Conservation (phyloP, 139 green algal species). For the Picochlorum sp. region DNA sequence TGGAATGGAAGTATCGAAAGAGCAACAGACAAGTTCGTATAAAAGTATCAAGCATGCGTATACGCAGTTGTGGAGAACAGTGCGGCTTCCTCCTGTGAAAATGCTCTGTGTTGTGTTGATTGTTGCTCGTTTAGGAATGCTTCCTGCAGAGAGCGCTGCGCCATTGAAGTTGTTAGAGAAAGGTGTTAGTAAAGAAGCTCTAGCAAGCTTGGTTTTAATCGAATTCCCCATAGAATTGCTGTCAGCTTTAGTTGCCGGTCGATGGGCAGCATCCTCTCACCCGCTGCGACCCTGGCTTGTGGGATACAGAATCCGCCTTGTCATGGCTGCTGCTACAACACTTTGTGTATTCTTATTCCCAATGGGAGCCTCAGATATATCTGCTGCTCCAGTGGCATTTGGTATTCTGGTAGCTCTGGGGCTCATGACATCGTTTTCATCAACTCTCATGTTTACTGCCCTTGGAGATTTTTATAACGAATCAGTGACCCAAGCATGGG, state of each 20-base stretch:
- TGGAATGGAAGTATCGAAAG: not conserved
- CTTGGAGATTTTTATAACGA: conserved; percentile 76
- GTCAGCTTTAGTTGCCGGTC: conserved; percentile 70
- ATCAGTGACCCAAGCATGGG: conserved; percentile 61
- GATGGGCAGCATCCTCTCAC: conserved; percentile 38
- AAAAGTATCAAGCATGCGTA: conserved; percentile 30
- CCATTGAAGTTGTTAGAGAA: conserved; percentile 86
- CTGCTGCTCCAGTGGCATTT: conserved; percentile 38
- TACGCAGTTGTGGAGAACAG: conserved; percentile 42
- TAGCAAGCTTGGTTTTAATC: conserved; percentile 64
- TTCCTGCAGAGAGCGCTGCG: conserved; percentile 58
- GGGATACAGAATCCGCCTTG: conserved; percentile 52
- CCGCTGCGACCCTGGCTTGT: conserved; percentile 62
- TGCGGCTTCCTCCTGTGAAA: conserved; percentile 58
- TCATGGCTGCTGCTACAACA: conserved; percentile 34
- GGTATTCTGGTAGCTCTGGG: conserved; percentile 35
- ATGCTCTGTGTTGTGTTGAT: conserved; percentile 63
- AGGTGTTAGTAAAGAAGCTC: conserved; percentile 71
- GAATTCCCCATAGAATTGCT: conserved; percentile 79
- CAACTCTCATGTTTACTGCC: conserved; percentile 83
- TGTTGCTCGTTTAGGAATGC: conserved; percentile 56
- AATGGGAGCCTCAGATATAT: conserved; percentile 28
- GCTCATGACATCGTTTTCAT: conserved; percentile 61
- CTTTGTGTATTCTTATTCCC: conserved; percentile 24
- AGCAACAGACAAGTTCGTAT: not conserved